Evolutionary conservation across 345 rosid genomes (phyloP).

Genomic region (Bruguiera parviflora): DNA sequence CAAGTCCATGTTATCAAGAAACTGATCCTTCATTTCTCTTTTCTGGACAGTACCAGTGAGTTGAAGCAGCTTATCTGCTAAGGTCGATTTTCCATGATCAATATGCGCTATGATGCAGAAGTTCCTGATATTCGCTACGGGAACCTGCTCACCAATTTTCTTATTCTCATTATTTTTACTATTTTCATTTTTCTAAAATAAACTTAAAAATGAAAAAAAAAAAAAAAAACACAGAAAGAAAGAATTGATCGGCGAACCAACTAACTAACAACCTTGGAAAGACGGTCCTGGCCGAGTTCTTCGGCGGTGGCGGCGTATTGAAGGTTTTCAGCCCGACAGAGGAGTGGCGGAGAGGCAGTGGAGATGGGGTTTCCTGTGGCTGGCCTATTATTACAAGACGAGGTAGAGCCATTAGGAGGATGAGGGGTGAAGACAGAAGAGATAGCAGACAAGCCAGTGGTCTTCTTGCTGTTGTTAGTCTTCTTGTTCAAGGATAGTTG

Average conservation of each 20-base stretch:
- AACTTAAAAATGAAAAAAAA: not conserved
- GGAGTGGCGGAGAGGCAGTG: conserved; percentile 5
- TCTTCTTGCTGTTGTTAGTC: too few relatives aligned
- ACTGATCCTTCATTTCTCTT: conserved; percentile 97
- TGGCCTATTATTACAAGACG: not conserved
- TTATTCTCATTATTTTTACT: not conserved
- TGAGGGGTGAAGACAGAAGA: not conserved
- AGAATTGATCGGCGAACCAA: not conserved
- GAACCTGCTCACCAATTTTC: conserved; percentile 40
- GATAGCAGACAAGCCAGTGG: too few relatives aligned
- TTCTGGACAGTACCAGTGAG: conserved; percentile 88
- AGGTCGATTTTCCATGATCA: conserved; percentile 94
- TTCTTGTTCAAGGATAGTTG: too few relatives aligned
- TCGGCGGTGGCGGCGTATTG: conserved; percentile 13
- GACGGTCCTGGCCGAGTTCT: conserved; percentile 69
- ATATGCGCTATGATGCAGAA: conserved; percentile 93
- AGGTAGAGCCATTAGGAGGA: not conserved
- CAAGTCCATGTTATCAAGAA: conserved; percentile 97
- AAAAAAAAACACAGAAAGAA: not conserved
- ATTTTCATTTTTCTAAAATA: not conserved
- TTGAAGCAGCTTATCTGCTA: conserved; percentile 95
- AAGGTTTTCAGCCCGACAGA: conserved; percentile 11
- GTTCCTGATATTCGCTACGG: conserved; percentile 73
- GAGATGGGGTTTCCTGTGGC: not conserved
- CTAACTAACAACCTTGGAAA: conserved; percentile 41